A percentile compares a stretch with the other conserved stretches of the same genome.
Evolutionary conservation across 768 basidiomycete genomes (phyloP).

Genomic region (Mycena polygramma): DNA sequence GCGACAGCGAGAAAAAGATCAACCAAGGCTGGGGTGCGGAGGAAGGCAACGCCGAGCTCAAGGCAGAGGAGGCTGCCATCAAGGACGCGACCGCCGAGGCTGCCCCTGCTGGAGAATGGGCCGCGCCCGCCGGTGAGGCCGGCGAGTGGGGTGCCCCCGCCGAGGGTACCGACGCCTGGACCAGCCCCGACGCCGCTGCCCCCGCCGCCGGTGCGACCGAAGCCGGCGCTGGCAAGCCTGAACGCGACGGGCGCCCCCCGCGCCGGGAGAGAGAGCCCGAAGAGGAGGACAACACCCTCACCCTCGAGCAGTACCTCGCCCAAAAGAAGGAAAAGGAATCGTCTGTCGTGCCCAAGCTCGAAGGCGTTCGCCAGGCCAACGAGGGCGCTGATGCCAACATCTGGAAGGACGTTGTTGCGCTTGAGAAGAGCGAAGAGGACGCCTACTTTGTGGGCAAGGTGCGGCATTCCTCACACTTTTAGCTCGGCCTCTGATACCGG

Average conservation of each 20-base stretch:
- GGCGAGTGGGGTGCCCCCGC: constrained; percentile 70
- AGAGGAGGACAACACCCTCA: constrained; percentile 94
- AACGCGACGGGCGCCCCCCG: constrained; percentile 53
- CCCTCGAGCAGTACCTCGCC: constrained; percentile 93
- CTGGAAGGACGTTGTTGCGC: constrained; percentile 79
- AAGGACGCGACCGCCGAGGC: constrained; percentile 76
- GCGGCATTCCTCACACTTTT: constrained; percentile 35
- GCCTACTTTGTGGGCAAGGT: constrained; percentile 95
- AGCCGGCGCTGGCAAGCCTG: constrained; percentile 45
- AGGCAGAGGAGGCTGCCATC: constrained; percentile 81
- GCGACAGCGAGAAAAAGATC: constrained; percentile 95
- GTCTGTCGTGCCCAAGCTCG: constrained; percentile 79
- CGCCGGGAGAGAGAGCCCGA: constrained; percentile 75
- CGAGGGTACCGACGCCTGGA: constrained; percentile 77
- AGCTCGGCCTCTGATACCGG: constrained; percentile 22
- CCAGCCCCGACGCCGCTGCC: constrained; percentile 44
- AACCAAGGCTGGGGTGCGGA: constrained; percentile 97
- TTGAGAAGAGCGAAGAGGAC: constrained; percentile 76
- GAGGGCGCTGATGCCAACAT: constrained; percentile 78
- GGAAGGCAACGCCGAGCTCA: constrained; percentile 86
- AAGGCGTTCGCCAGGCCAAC: constrained; percentile 81
- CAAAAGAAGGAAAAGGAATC: constrained; percentile 77
- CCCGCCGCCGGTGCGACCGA: constrained; percentile 53
- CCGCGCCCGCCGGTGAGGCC: constrained; percentile 74
- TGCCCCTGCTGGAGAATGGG: constrained; percentile 56